phyloP scores from a whole-genome alignment of 306 rosid genomes.

The Gastrolobium bilobum region DNA sequence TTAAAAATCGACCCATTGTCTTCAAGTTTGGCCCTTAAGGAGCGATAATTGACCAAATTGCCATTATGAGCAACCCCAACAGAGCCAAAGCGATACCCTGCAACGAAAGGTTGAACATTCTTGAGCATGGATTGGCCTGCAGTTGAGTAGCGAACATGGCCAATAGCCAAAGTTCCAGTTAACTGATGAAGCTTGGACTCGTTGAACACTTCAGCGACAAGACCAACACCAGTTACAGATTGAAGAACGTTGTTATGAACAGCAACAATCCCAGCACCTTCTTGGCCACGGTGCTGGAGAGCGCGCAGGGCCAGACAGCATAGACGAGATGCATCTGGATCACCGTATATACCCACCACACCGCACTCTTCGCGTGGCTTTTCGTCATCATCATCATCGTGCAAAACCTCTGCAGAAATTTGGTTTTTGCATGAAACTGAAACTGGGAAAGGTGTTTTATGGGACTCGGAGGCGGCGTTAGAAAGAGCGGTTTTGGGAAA shows the following conservation, averaged over 20 bases:
- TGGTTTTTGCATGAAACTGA: slow-evolving; percentile 49
- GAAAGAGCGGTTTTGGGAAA: slow-evolving; percentile 12
- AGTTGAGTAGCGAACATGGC: slow-evolving; percentile 90
- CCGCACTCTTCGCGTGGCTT: slow-evolving; percentile 98
- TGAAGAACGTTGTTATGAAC: slow-evolving; percentile 66
- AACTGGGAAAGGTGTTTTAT: slow-evolving; percentile 2
- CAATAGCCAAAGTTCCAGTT: slow-evolving; percentile 76
- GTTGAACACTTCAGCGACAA: slow-evolving; percentile 82
- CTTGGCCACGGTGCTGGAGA: slow-evolving; percentile 97
- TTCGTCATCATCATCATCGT: slow-evolving; percentile 55
- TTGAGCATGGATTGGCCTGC: slow-evolving; percentile 83
- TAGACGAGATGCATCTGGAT: slow-evolving; percentile 79
- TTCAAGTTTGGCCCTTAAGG: slow-evolving; percentile 73
- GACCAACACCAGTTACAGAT: slow-evolving; percentile 79
- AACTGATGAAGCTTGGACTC: slow-evolving; percentile 69
- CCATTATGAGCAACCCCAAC: slow-evolving; percentile 96
- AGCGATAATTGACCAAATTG: slow-evolving; percentile 79
- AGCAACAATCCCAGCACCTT: slow-evolving; percentile 89
- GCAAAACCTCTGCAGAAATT: slow-evolving; percentile 27
- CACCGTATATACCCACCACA: slow-evolving; percentile 85
- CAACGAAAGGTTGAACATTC: slow-evolving; percentile 93
- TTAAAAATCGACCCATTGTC: slow-evolving; percentile 82
- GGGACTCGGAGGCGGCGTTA: slow-evolving; percentile 11
- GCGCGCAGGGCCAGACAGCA: slow-evolving; percentile 89
- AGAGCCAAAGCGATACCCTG: slow-evolving; percentile 82